These are phyloP conservation scores for Globisporangium lucens DNA, from an alignment of 352 stramenopile species.

Conservation along the genomic window DNA sequence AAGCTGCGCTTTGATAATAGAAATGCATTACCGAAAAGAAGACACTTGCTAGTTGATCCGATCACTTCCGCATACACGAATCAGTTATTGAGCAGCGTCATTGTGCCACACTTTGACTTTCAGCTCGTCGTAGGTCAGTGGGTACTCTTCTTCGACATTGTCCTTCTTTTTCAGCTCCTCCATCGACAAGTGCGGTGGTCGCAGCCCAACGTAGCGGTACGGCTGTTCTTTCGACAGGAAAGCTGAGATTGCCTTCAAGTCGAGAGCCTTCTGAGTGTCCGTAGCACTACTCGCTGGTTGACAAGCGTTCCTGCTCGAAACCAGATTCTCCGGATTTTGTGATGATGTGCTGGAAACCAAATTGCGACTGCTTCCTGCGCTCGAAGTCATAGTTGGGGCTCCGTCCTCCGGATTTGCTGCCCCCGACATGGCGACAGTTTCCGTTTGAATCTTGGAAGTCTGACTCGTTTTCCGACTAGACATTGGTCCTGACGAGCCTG, in stretches of 20 bases:
- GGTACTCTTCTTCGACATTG: conserved; percentile 83
- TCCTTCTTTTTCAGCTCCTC: conserved; percentile 83
- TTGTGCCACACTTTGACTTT: conserved; percentile 80
- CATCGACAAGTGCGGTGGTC: conserved; percentile 65
- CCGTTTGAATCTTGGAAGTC: not conserved
- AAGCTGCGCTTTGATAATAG: conserved; percentile 25
- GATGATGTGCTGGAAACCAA: not conserved
- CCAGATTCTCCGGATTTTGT: not conserved
- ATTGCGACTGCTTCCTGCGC: conserved; percentile 10
- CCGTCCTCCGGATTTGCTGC: not conserved
- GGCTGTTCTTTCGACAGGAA: conserved; percentile 64
- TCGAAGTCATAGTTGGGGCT: not conserved
- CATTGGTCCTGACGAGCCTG: not conserved
- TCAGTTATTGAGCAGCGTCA: conserved; percentile 20
- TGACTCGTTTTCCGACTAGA: conserved; percentile 1
- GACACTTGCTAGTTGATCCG: not conserved
- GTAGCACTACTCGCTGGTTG: not conserved
- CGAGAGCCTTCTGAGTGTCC: conserved; percentile 22
- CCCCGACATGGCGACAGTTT: not conserved
- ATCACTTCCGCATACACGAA: not conserved
- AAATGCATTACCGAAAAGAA: conserved; percentile 23
- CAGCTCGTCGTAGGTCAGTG: conserved; percentile 83
- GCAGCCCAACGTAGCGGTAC: conserved; percentile 64
- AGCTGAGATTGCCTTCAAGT: conserved; percentile 30
- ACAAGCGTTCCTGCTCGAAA: not conserved